Evolutionary conservation across 176 grass and related monocot species (phyloP).

Genomic region (Poa pratensis): DNA sequence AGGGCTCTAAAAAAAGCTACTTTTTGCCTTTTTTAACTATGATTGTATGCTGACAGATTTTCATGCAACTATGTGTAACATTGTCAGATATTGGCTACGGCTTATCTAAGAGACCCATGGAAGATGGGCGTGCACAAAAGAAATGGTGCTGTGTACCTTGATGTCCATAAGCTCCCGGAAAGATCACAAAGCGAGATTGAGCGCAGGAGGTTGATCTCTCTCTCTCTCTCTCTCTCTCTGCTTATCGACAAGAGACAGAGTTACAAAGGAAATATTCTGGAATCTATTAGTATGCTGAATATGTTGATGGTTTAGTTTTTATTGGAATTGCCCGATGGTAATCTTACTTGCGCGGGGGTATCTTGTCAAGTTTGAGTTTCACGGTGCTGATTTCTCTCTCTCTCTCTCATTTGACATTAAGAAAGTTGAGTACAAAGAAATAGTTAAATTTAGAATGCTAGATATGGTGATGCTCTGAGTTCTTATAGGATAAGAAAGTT

Average conservation of each 20-base stretch:
- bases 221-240: background rate
- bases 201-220: slow-evolving; percentile 58
- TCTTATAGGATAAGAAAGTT: background rate
- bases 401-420: background rate
- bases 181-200: slow-evolving; percentile 79
- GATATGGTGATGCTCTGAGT: slow-evolving; percentile 1
- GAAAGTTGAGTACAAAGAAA: background rate
- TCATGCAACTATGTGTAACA: slow-evolving; percentile 29
- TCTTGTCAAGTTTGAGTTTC: slow-evolving; percentile 35
- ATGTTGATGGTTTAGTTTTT: slow-evolving; percentile 7
- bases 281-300: background rate
- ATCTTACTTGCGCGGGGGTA: background rate
- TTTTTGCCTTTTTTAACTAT: slow-evolving; percentile 27
- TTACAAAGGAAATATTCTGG: background rate
- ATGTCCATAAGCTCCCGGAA: slow-evolving; percentile 96
- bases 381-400: background rate
- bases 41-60: slow-evolving; percentile 31
- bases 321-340: background rate
- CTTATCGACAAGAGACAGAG: background rate
- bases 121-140: slow-evolving; percentile 99
- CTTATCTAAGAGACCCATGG: slow-evolving; percentile 97
- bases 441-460: background rate
- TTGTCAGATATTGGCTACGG: slow-evolving; percentile 87
- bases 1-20: background rate
- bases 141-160: slow-evolving; percentile 93